Evolutionary conservation across 768 basidiomycete species (phyloP).

Genomic region (Kwoniella bestiolae): DNA sequence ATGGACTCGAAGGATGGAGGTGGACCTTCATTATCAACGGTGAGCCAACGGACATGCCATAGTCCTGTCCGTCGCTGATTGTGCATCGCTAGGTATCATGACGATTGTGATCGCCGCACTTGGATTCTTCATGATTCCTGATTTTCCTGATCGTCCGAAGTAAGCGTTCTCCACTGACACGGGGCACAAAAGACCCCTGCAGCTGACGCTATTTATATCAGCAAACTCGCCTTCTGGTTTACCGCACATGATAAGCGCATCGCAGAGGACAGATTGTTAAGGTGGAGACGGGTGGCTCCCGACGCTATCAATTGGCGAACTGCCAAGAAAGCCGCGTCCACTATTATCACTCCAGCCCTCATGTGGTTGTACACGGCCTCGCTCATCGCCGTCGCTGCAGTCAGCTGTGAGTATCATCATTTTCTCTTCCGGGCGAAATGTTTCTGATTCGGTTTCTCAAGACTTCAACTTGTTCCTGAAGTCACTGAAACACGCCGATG

Average conservation of each 20-base stretch:
- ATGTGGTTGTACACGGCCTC: too few species aligned
- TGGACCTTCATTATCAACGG: slow-evolving; percentile 7
- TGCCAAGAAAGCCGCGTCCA: too few species aligned
- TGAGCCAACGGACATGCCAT: background rate
- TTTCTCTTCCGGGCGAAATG: too few species aligned
- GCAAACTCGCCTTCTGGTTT: too few species aligned
- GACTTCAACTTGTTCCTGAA: slow-evolving; percentile 38
- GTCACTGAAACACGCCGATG: slow-evolving; percentile 22
- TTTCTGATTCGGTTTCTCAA: background rate
- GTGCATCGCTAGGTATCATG: background rate
- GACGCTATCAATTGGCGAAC: too few species aligned
- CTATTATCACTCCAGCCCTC: too few species aligned
- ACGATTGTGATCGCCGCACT: background rate
- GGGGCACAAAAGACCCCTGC: background rate
- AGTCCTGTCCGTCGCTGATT: background rate
- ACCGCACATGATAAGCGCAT: too few species aligned
- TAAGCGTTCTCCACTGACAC: background rate
- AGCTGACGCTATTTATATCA: too few species aligned
- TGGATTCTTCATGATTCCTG: slow-evolving; percentile 1
- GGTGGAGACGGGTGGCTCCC: too few species aligned
- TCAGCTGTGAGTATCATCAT: too few species aligned
- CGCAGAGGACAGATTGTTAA: too few species aligned
- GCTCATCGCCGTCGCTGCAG: too few species aligned
- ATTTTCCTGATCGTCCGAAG: slow-evolving; percentile 4
- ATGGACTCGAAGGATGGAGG: slow-evolving; percentile 4